Conservation (phyloP, 139 green algal genomes). For the Chlamydomonas applanata region DNA sequence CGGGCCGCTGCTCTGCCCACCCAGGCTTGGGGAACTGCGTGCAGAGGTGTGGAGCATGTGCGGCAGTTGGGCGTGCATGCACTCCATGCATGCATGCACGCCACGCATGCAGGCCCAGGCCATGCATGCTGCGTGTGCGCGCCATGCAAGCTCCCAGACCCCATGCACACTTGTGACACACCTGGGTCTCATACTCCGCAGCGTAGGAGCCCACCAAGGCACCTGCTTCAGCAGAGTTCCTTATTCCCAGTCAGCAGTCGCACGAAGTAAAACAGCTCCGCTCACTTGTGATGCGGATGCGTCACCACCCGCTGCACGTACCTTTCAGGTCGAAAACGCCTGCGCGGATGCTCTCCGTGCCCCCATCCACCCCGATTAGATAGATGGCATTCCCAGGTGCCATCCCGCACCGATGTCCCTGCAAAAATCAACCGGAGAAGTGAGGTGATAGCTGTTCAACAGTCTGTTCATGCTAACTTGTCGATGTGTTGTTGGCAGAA, state of each 20-base stretch:
- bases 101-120: too few relatives aligned
- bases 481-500: too few relatives aligned
- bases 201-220: slow-evolving; percentile 31
- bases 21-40: slow-evolving; percentile 60
- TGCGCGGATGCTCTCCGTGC: slow-evolving; percentile 69
- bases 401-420: too few relatives aligned
- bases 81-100: neutral
- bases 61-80: neutral
- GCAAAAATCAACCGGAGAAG: too few relatives aligned
- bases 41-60: neutral
- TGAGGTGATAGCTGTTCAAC: too few relatives aligned
- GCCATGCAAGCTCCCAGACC: neutral
- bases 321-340: slow-evolving; percentile 61
- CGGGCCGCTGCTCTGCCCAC: slow-evolving; percentile 73
- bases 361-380: slow-evolving; percentile 72
- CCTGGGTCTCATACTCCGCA: slow-evolving; percentile 25
- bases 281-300: neutral
- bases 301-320: neutral
- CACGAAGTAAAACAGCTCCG: neutral
- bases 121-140: too few relatives aligned
- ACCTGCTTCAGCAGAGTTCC: slow-evolving; percentile 24
- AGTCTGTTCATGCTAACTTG: too few relatives aligned
- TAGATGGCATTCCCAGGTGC: too few relatives aligned
- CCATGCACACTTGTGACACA: slow-evolving; percentile 3
- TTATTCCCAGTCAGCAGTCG: neutral